phyloP scores from a whole-genome alignment of 148 eudicot species.

The Arctostaphylos glauca region DNA sequence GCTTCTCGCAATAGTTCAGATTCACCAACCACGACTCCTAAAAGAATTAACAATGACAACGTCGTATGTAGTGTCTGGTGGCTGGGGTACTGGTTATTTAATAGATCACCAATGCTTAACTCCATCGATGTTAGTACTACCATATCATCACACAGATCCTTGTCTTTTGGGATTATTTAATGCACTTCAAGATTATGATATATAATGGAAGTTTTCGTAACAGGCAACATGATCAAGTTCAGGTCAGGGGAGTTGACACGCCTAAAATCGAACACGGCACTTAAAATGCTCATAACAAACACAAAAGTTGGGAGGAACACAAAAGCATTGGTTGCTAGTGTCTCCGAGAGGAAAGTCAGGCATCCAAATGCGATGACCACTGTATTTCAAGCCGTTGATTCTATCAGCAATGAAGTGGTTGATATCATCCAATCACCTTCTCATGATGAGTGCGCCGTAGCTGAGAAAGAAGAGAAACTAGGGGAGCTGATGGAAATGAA shows the following conservation, averaged over 20 bases:
- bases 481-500: slow-evolving; percentile 94
- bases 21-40: too few species aligned
- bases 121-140: not conserved
- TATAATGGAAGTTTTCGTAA: slow-evolving; percentile 15
- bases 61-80: not conserved
- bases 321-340: slow-evolving; percentile 86
- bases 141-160: not conserved
- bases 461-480: slow-evolving; percentile 75
- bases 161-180: not conserved
- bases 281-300: slow-evolving; percentile 91
- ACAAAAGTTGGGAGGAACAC: slow-evolving; percentile 95
- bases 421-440: slow-evolving; percentile 60
- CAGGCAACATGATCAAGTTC: slow-evolving; percentile 94
- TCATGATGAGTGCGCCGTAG: slow-evolving; percentile 46
- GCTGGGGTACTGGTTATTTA: not conserved
- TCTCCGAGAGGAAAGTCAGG: slow-evolving; percentile 68
- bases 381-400: slow-evolving; percentile 85
- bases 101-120: not conserved
- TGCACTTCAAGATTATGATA: not conserved
- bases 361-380: slow-evolving; percentile 73
- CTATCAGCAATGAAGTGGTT: slow-evolving; percentile 82
- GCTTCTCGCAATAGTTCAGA: too few species aligned
- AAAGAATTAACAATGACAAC: not conserved
- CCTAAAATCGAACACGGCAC: slow-evolving; percentile 59
- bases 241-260: slow-evolving; percentile 75